Conservation (phyloP, 495 filamentous ascomycete genomes). For the Parathielavia hyrcaniae region DNA sequence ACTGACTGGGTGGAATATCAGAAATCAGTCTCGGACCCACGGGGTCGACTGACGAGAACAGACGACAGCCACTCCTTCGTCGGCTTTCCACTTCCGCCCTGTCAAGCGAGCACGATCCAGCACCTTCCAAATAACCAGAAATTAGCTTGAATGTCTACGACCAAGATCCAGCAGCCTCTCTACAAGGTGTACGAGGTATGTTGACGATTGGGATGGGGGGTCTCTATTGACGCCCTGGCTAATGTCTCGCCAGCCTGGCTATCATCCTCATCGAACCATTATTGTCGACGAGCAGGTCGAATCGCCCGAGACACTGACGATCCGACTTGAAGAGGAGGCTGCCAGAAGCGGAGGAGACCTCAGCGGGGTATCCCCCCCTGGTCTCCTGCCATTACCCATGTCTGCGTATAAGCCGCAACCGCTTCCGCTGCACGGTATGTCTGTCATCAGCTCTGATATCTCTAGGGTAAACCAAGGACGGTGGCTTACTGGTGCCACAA, state of each 20-base stretch:
- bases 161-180: conserved; percentile 43
- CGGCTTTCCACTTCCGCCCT: background rate
- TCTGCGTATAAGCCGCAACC: conserved; percentile 42
- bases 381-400: conserved; percentile 48
- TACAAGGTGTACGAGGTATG: conserved; percentile 50
- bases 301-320: conserved; percentile 45
- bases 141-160: conserved; percentile 47
- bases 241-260: conserved; percentile 37
- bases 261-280: conserved; percentile 43
- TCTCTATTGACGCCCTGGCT: background rate
- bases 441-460: background rate
- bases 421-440: conserved; percentile 46
- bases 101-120: background rate
- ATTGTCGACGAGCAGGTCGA: conserved; percentile 47
- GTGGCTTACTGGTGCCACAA: background rate
- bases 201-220: background rate
- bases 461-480: background rate
- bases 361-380: conserved; percentile 44
- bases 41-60: too few species aligned
- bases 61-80: background rate
- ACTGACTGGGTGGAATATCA: too few species aligned
- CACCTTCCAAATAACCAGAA: conserved; percentile 8
- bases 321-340: conserved; percentile 45
- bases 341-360: conserved; percentile 45
- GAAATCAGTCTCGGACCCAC: too few species aligned